Evolutionary conservation across 2,329 filamentous ascomycete genomes (phyloP).

Genomic region (Neofusicoccum umdonicola): DNA sequence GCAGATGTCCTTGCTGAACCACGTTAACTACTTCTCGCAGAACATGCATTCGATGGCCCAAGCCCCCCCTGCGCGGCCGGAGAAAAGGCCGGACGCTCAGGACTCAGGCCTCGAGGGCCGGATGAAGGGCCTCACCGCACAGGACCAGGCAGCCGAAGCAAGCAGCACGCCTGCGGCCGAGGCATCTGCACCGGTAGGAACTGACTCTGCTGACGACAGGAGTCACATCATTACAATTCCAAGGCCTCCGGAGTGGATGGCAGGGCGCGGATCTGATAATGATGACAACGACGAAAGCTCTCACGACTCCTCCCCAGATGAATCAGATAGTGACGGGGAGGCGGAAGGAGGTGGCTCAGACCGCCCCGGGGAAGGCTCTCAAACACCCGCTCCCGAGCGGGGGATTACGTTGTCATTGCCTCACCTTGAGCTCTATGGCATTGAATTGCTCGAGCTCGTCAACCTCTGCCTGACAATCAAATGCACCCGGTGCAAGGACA

Average conservation of each 20-base stretch:
- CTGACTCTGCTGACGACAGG: constrained; percentile 41
- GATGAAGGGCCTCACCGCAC: neutral
- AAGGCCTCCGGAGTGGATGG: constrained; percentile 72
- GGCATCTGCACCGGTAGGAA: neutral
- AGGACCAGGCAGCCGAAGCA: neutral
- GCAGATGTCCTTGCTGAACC: constrained; percentile 66
- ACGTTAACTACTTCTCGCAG: constrained; percentile 71
- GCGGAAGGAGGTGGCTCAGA: constrained; percentile 32
- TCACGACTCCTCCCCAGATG: constrained; percentile 40
- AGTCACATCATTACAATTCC: constrained; percentile 70
- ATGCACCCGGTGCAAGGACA: constrained; percentile 74
- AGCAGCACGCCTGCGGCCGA: neutral
- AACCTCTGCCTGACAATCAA: constrained; percentile 69
- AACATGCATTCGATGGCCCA: constrained; percentile 67
- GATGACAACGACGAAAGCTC: constrained; percentile 35
- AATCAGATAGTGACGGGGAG: constrained; percentile 48
- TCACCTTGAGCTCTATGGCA: constrained; percentile 70
- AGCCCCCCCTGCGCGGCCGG: neutral
- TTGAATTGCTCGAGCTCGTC: constrained; percentile 71
- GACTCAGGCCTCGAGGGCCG: neutral
- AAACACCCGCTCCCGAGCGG: constrained; percentile 53
- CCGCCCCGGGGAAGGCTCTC: constrained; percentile 26
- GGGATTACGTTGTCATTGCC: constrained; percentile 80
- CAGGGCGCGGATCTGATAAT: constrained; percentile 21
- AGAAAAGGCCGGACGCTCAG: neutral